Conservation (phyloP, 1,284 basidiomycete species). For the Tilletia setariae region DNA sequence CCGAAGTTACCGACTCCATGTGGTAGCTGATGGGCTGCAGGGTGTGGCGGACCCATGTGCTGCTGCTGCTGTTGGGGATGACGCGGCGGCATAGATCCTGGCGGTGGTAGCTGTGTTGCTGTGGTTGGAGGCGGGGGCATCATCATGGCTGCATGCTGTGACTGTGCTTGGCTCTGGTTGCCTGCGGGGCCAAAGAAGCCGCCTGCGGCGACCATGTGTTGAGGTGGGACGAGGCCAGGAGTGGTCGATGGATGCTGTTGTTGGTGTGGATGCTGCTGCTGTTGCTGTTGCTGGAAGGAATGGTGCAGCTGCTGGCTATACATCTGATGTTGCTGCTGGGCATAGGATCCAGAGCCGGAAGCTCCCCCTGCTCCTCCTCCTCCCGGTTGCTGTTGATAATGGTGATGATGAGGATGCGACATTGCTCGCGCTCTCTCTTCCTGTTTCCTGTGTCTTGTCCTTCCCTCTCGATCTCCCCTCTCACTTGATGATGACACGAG, state of each 20-base stretch:
- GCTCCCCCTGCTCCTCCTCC: not conserved
- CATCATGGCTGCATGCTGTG: constrained; percentile 10
- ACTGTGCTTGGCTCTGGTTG: not conserved
- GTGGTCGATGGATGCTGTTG: not conserved
- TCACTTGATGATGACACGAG: no score
- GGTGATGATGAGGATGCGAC: constrained; percentile 4
- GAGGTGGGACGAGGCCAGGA: not conserved
- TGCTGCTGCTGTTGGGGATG: no score
- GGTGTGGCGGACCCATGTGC: no score
- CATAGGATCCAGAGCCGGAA: not conserved
- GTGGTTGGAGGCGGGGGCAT: constrained; percentile 5
- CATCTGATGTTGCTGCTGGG: constrained; percentile 11
- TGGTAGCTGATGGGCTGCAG: no score
- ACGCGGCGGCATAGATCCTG: no score
- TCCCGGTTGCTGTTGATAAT: not conserved
- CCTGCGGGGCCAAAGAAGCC: not conserved
- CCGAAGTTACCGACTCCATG: no score
- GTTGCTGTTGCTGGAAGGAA: not conserved
- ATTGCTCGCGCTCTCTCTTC: not conserved
- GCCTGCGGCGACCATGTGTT: not conserved
- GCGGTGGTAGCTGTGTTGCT: no score
- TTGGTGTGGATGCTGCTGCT: not conserved
- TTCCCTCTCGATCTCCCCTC: no score
- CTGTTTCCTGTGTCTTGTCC: no score
- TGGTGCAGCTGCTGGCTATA: not conserved